Base-by-base conservation (phyloP, 2,329 filamentous ascomycete species). In the Trichoderma cornu-damae region DNA sequence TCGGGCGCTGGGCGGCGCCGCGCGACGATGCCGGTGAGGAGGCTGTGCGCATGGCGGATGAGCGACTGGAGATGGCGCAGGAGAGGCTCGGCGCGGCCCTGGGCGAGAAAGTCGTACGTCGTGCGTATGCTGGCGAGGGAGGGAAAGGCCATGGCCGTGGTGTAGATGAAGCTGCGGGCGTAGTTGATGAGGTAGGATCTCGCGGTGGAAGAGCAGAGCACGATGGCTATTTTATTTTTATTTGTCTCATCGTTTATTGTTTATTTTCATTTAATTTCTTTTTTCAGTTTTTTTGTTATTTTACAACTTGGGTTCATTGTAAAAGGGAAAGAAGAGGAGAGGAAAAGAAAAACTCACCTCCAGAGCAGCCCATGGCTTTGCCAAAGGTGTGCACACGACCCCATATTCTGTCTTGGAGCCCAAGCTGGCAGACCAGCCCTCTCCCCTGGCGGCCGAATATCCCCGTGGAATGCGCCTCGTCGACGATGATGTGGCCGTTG, bases 161-260 rank as follows among this genome's bases (percentile, higher is more conserved):
- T 89, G 68, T 89, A 91, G 55, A 90, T 89, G 40, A 90, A 72
- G 1, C 81, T 84, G n/a, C 87, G 81, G 0, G 87, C 86, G 65
- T 90, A 90, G 66, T 91, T 90, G 69, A 90, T 80, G 51, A 90
- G 75, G 61, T 89, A 90, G 1, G 81, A 72, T 22, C 85, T 75
- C 0, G 83, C 80, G 1, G 79, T 70, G 0, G 77, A 68, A 1
- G 83, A 82, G 66, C 85, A 88, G 0, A 90, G 74, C 1, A 90
- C 73, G 18, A 85, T 85, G 20, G 69, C 68, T 68, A 12, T 7
- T 2, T 32, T 20, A 20, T n/a, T n/a, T n/a, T n/a, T n/a, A n/a
- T n/a, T n/a, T n/a, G n/a, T n/a, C n/a, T n/a, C n/a, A n/a, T n/a
- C n/a, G n/a, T n/a, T n/a, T n/a, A n/a, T n/a, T n/a, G n/a, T 4